Evolutionary conservation across 2,329 filamentous ascomycete species (phyloP), one percentile per base, ranked within the genome.

Genomic region (Calycina herbarum): DNA sequence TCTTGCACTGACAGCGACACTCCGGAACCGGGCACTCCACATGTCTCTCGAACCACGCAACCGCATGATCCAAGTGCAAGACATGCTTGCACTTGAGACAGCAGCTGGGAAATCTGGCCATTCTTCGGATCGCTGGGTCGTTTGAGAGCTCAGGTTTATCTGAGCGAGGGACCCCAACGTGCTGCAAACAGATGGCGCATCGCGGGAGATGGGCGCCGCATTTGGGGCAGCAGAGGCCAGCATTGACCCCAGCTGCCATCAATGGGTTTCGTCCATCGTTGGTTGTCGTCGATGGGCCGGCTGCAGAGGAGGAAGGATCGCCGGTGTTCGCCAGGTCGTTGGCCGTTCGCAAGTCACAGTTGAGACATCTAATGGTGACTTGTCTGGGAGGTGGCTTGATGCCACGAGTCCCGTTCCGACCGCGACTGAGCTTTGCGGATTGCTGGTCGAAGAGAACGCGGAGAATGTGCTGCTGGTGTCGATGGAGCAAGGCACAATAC

Each of bases 361-460:
- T 91, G 59, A 90, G 84, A 78, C 92, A 95, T 58, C 91, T 86
- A 59, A 95, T 84, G 4, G 89, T 87, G 62, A 94, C 86, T 77
- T 92, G 90, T 38, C 88, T 82, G 1, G 86, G 86, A 0, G 89
- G 84, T 0, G 88, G 84, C 65, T 86, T 86, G 69, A 91, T 83
- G 7, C 85, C 83, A n/a, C 85, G 85, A 7, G 79, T 77, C 51
- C 89, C 89, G 62, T 87, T 84, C 62, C 86, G 85, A 65, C 88
- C 86, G 70, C 79, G 77, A 59, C 89, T 90, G 87, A 70, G 85
- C 86, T 73, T 89, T 89, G 62, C 81, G 80, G 2, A 89, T 86
- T 7, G 87, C 86, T 40, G 87, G 86, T 67, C 72, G 68, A 65
- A 75, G 68, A 63, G 87, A 63, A 90, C 90, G 58, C 91, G 87